Conservation (phyloP, 176 grass and related monocot species). For the Microstegium vimineum region DNA sequence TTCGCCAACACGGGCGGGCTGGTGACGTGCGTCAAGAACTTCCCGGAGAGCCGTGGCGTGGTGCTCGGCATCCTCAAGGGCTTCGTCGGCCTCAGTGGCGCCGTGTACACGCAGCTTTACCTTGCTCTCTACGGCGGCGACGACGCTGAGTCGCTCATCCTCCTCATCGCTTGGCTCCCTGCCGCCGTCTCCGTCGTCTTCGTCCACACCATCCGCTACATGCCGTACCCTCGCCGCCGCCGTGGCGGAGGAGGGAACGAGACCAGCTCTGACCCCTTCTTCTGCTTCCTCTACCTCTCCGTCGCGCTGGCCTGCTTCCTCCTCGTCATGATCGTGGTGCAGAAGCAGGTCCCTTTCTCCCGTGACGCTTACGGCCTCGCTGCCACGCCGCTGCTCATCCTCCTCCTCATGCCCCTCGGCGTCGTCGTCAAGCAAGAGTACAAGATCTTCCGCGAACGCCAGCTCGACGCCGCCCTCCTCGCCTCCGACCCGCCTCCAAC, state of each 20-base stretch:
- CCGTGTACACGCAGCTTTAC: constrained; percentile 76
- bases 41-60: constrained; percentile 63
- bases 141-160: constrained; percentile 54
- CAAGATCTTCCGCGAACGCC: constrained; percentile 39
- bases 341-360: constrained; percentile 32
- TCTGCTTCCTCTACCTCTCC: constrained; percentile 81
- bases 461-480: constrained; percentile 21
- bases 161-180: constrained; percentile 73
- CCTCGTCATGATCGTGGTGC: constrained; percentile 53
- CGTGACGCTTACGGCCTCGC: constrained; percentile 22
- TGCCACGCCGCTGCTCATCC: constrained; percentile 38
- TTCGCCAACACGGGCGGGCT: constrained; percentile 70
- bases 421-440: constrained; percentile 72
- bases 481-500: constrained; percentile 8
- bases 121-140: constrained; percentile 56
- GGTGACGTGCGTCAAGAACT: constrained; percentile 66
- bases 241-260: constrained; percentile 1
- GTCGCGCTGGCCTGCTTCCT: constrained; percentile 62
- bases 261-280: constrained; percentile 55
- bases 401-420: constrained; percentile 61
- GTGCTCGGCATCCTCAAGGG: constrained; percentile 80
- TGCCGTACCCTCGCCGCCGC: constrained; percentile 31
- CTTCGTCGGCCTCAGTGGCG: constrained; percentile 74
- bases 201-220: constrained; percentile 65
- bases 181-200: constrained; percentile 65